phyloP scores from a whole-genome alignment of 805 yeast genomes.

The Candida vartiovaarae region DNA sequence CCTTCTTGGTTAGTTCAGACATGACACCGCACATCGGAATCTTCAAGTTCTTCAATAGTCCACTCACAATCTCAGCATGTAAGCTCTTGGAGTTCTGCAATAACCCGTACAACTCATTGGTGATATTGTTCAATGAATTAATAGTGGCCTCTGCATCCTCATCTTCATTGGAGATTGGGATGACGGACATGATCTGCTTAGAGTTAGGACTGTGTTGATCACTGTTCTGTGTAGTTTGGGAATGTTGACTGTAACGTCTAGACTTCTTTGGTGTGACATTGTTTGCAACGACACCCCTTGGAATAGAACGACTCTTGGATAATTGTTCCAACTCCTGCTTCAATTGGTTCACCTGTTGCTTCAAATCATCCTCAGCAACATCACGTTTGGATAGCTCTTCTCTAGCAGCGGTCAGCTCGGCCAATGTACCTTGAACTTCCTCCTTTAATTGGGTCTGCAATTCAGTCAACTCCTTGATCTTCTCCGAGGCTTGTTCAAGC shows the following conservation, averaged over 20 bases:
- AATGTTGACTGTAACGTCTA: conserved; percentile 31
- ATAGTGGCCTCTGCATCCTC: conserved; percentile 36
- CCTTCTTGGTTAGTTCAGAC: conserved; percentile 76
- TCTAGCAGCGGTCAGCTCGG: conserved; percentile 55
- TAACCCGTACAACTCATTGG: conserved; percentile 65
- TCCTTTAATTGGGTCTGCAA: conserved; percentile 57
- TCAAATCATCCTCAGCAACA: conserved; percentile 55
- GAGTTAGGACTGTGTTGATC: conserved; percentile 26
- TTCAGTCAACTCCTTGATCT: conserved; percentile 51
- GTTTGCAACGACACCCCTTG: conserved; percentile 22
- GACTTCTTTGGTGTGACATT: conserved; percentile 24
- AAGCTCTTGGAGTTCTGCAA: conserved; percentile 65
- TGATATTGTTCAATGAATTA: conserved; percentile 57
- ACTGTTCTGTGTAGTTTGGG: conserved; percentile 36
- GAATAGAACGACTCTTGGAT: conserved; percentile 20
- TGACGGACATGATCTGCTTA: conserved; percentile 49
- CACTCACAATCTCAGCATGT: conserved; percentile 80
- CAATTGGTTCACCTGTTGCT: conserved; percentile 40
- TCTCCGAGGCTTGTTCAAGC: conserved; percentile 48
- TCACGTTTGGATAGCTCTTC: conserved; percentile 50
- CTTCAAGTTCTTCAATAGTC: conserved; percentile 75
- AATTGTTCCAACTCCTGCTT: conserved; percentile 26
- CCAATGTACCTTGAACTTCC: conserved; percentile 55
- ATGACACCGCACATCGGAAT: conserved; percentile 85
- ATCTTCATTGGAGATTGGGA: conserved; percentile 47